Evolutionary conservation across 257 asterid genomes (phyloP), one percentile per base, ranked within the genome.

Genomic region (Henckelia pumila): DNA sequence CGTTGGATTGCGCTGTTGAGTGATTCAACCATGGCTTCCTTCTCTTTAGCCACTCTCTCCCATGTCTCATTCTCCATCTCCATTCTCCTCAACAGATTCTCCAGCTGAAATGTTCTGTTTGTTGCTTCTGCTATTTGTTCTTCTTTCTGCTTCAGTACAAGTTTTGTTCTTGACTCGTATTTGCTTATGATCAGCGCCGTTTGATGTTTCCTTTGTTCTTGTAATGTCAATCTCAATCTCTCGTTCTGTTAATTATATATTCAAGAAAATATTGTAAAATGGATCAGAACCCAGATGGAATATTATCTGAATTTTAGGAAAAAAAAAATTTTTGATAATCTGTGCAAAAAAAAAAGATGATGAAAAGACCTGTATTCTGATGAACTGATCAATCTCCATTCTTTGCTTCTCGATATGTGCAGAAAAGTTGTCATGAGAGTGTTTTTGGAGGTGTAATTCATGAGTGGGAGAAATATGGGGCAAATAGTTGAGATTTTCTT

Each of bases 241-340:
- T 92, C 97, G 22, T 70, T 87, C 98, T 92, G 89, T 70, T n/a
- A n/a, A n/a, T n/a, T n/a, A n/a, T n/a, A n/a, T n/a, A n/a, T 70
- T 29, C 66, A 35, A 0, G 6, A 1, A 25, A 22, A n/a, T n/a
- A n/a, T n/a, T 21, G 29, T 10, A 6, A 19, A 7, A 60, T 7
- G 7, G 8, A 59, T 17, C 3, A 64, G 20, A 65, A 37, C 56
- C 23, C 44, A 26, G 2, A 19, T n/a, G 49, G n/a, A 19, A 21
- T 17, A 0, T 6, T 9, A 0, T 6, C 7, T 6, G 17, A 47
- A n/a, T 5, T n/a, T n/a, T n/a, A n/a, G n/a, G n/a, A n/a, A n/a
- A 4, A 0, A 2, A 8, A 13, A 19, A 7, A 14, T 6, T 4
- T 14, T 3, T 1, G 53, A 16, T 4, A 22, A 52, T n/a, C 0